Evolutionary conservation across 768 basidiomycete species (phyloP), one percentile per base, ranked within the genome.

Genomic region (Cystofilobasidium capitatum): DNA sequence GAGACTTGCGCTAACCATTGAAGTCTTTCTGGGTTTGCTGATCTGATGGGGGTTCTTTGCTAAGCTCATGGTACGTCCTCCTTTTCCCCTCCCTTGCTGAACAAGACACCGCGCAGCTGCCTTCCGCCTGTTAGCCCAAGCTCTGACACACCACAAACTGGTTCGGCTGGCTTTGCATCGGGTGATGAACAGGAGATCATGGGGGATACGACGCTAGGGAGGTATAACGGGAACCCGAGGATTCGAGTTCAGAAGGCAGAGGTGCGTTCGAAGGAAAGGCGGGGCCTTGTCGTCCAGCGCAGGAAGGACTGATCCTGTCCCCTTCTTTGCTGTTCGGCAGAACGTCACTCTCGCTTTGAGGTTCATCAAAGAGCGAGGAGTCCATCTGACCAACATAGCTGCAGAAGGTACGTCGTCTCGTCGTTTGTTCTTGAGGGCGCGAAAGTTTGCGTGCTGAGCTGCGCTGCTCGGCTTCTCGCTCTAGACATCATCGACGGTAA

Each of bases 401-500:
- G 68, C 68, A 24, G 68, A 69, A 29, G 64, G 64, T 65, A 12
- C 39, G 45, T 13, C 12, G 7, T 3, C 4, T 36, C 29, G 2
- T 16, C 29, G 12, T 10, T 16, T 33, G 5, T 7, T 55, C 29
- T 6, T 49, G n/a, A n/a, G n/a, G n/a, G n/a, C n/a, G n/a, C n/a
- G n/a, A n/a, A n/a, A n/a, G n/a, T n/a, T n/a, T n/a, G 16, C 33
- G n/a, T 59, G 16, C 58, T 29, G 29, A 45, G n/a, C 17, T 42
- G 29, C 3, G 29, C 44, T 42, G 35, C 49, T 44, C 22, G 13
- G 22, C 9, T 24, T 51, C n/a, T n/a, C 58, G 6, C 14, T 45
- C 26, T 36, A 93, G 94, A 98, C 77, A 96, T 98, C 75, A 92
- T 99, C 65, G 96, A 99, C 76, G 93, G 93, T n/a, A 96, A 94